Percentiles rank a stretch among this genome's conserved stretches.
Conservation (phyloP, 768 basidiomycete species). For the Leucogyrophana mollusca region DNA sequence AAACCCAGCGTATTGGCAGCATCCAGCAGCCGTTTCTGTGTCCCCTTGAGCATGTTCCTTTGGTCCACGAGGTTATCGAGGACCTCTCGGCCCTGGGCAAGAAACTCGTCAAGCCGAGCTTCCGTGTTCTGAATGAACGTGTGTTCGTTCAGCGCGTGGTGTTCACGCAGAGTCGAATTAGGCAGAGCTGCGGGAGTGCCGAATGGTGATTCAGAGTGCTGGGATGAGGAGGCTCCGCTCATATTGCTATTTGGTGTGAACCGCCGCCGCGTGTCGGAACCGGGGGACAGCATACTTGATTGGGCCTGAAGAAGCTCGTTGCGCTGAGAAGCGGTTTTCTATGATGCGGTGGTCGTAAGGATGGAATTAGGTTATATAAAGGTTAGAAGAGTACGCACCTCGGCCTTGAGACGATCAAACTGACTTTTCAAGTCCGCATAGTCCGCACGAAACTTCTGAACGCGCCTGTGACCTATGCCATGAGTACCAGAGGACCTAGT, state of each 20-base stretch:
- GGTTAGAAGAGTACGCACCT: constrained; percentile 31
- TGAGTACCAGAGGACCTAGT: background rate
- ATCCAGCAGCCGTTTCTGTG: constrained; percentile 79
- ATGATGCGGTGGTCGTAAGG: too few relatives aligned
- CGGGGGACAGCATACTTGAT: constrained; percentile 33
- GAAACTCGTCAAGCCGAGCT: constrained; percentile 80
- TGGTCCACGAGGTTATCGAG: constrained; percentile 92
- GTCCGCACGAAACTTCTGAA: constrained; percentile 88
- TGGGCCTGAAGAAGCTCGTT: constrained; percentile 60
- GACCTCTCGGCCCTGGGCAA: constrained; percentile 90
- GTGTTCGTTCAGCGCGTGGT: constrained; percentile 84
- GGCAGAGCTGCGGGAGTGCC: constrained; percentile 55
- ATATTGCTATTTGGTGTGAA: constrained; percentile 38
- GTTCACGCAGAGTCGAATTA: constrained; percentile 59
- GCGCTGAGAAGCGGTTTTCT: constrained; percentile 63
- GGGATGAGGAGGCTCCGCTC: constrained; percentile 42
- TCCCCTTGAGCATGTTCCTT: constrained; percentile 92
- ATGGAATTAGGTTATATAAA: too few relatives aligned
- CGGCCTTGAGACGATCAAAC: constrained; percentile 75
- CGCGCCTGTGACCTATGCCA: constrained; percentile 63
- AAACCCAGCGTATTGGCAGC: constrained; percentile 94
- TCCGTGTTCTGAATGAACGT: constrained; percentile 85
- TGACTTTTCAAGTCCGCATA: constrained; percentile 79
- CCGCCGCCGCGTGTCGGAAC: constrained; percentile 62
- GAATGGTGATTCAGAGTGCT: constrained; percentile 88